Conservation (phyloP, 768 basidiomycete species). For the Aureoboletus auriporus region DNA sequence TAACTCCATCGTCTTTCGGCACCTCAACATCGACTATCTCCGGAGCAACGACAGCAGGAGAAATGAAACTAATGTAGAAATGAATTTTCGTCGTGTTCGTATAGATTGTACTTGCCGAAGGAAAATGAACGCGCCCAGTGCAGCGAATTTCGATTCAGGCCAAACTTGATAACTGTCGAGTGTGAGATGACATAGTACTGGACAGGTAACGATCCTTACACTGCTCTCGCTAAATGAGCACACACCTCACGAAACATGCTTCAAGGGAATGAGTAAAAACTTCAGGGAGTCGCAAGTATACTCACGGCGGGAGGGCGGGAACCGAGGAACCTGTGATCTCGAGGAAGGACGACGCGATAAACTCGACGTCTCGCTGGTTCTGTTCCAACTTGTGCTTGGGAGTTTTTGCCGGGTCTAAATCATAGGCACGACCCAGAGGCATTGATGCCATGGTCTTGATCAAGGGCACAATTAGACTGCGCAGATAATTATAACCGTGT, state of each 20-base stretch:
- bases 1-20: conserved; percentile 54
- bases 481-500: conserved; percentile 92
- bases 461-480: conserved; percentile 72
- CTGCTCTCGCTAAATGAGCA: conserved; percentile 70
- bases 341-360: conserved; percentile 72
- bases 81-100: conserved; percentile 1
- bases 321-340: conserved; percentile 70
- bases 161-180: conserved; percentile 53
- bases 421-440: conserved; percentile 71
- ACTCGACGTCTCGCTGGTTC: conserved; percentile 68
- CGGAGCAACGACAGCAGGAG: conserved; percentile 85
- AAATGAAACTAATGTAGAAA: conserved; percentile 65
- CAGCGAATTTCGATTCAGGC: conserved; percentile 78
- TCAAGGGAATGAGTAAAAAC: conserved; percentile 2
- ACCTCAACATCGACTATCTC: conserved; percentile 81
- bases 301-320: conserved; percentile 71
- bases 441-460: conserved; percentile 70
- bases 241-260: conserved; percentile 89
- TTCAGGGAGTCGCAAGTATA: conserved; percentile 1
- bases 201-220: conserved; percentile 47
- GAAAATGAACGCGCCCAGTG: conserved; percentile 89
- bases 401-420: conserved; percentile 67
- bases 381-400: conserved; percentile 56
- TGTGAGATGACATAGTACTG: conserved; percentile 11
- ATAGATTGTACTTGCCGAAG: conserved; percentile 49